These are phyloP conservation scores for Fusarium praegraminearum DNA, from an alignment of 2,329 filamentous ascomycete species.

Conservation along the genomic window DNA sequence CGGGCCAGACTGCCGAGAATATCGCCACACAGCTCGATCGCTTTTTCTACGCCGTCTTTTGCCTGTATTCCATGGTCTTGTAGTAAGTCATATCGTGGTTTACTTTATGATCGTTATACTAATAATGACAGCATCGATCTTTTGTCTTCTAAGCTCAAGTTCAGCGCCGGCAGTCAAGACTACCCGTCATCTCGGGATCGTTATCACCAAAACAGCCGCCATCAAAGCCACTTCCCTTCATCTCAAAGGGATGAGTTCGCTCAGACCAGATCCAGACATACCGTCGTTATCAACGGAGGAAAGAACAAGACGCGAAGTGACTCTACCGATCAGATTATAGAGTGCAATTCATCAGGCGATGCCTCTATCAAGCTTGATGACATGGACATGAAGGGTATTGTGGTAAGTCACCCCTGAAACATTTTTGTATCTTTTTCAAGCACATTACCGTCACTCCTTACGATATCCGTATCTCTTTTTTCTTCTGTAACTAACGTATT, in stretches of 20 bases:
- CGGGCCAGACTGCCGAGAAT: constrained; percentile 53
- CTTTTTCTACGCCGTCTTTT: constrained; percentile 56
- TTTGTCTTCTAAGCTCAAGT: constrained; percentile 50
- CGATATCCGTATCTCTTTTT: background rate
- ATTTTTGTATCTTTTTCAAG: accelerated
- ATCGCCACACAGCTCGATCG: constrained; percentile 54
- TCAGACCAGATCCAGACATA: constrained; percentile 16
- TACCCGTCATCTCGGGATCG: constrained; percentile 29
- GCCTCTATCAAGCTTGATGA: constrained; percentile 36
- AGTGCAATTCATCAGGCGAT: constrained; percentile 22
- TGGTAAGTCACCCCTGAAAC: background rate
- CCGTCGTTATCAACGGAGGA: constrained; percentile 24
- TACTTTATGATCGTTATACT: accelerated
- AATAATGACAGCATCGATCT: constrained; percentile 47
- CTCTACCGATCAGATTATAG: constrained; percentile 35
- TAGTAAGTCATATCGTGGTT: constrained; percentile 46
- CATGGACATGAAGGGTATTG: constrained; percentile 29
- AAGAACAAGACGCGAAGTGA: constrained; percentile 24
- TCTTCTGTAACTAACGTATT: accelerated
- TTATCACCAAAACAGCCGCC: constrained; percentile 21
- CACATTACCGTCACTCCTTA: background rate
- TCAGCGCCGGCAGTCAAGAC: constrained; percentile 19
- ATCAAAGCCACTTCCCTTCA: constrained; percentile 21
- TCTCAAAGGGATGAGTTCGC: constrained; percentile 30
- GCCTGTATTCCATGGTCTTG: constrained; percentile 55